Evolutionary conservation across 169 alveolate species (phyloP).

Genomic region (Plasmodium knowlesi): DNA sequence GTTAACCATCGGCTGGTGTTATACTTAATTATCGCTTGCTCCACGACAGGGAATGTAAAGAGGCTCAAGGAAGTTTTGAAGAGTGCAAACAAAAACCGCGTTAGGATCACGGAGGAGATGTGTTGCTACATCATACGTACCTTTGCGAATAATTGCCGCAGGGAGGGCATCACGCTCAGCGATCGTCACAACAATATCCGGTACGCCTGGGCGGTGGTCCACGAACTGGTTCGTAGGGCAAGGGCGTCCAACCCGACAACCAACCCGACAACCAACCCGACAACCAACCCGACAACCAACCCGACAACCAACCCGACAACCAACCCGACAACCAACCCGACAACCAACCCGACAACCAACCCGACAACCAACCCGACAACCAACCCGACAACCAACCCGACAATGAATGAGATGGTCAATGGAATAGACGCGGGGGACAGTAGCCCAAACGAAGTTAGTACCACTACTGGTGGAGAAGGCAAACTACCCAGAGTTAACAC

Average conservation of each 20-base stretch:
- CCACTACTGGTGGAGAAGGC: neutral
- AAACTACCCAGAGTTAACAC: neutral
- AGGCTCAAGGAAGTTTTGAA: conserved; percentile 79
- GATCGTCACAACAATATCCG: conserved; percentile 76
- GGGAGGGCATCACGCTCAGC: conserved; percentile 23
- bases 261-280: no score
- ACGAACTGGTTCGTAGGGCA: neutral
- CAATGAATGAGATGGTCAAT: no score
- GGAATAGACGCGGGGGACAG: neutral
- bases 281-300: no score
- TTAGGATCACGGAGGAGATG: conserved; percentile 73
- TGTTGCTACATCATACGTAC: conserved; percentile 74
- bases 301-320: no score
- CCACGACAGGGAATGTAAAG: conserved; percentile 77
- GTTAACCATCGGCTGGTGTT: conserved; percentile 66
- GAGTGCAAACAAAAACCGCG: conserved; percentile 66
- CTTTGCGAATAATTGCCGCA: conserved; percentile 76
- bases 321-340: no score
- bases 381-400: no score
- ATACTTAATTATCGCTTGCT: conserved; percentile 80
- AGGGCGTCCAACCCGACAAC: no score
- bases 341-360: no score
- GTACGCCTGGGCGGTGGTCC: conserved; percentile 84
- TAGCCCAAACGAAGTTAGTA: neutral
- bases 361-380: no score